phyloP scores from a whole-genome alignment of 768 basidiomycete genomes.

The Lactarius indigo region DNA sequence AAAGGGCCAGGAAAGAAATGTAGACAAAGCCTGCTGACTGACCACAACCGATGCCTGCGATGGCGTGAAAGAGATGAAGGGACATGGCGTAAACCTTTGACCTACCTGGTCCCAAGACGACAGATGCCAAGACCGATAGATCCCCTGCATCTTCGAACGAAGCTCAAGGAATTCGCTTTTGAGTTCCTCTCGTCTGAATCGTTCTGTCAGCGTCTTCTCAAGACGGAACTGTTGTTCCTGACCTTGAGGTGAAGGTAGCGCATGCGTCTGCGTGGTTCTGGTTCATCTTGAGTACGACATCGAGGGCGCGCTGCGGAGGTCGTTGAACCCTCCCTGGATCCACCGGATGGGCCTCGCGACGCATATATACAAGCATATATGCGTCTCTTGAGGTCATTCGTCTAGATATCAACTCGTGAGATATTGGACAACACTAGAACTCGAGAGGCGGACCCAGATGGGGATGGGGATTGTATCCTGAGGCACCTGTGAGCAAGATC shows the following conservation, averaged over 20 bases:
- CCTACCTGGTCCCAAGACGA: constrained; percentile 47
- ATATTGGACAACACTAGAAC: not conserved
- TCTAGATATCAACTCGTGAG: constrained; percentile 7
- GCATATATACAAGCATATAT: constrained; percentile 92
- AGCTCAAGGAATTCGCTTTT: constrained; percentile 46
- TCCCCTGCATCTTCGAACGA: constrained; percentile 50
- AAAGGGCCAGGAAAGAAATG: constrained; percentile 33
- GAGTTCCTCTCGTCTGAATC: constrained; percentile 41
- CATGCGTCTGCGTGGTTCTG: constrained; percentile 51
- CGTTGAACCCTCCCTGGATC: constrained; percentile 28
- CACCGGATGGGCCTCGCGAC: constrained; percentile 26
- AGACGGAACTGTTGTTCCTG: constrained; percentile 25
- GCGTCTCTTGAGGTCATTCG: constrained; percentile 77
- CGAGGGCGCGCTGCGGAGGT: constrained; percentile 55
- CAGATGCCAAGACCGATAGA: constrained; percentile 63
- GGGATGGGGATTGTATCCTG: constrained; percentile 17
- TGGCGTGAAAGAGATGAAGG: not conserved
- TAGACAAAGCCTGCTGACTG: constrained; percentile 55
- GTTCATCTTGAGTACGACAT: constrained; percentile 55
- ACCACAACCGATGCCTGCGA: constrained; percentile 54
- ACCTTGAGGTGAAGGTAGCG: constrained; percentile 47
- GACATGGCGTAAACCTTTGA: not conserved
- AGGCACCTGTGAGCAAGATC: constrained; percentile 2
- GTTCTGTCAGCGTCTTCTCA: constrained; percentile 7
- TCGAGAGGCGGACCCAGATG: constrained; percentile 8